Conservation (phyloP, 495 filamentous ascomycete species). For the Aspergillus nidulans region DNA sequence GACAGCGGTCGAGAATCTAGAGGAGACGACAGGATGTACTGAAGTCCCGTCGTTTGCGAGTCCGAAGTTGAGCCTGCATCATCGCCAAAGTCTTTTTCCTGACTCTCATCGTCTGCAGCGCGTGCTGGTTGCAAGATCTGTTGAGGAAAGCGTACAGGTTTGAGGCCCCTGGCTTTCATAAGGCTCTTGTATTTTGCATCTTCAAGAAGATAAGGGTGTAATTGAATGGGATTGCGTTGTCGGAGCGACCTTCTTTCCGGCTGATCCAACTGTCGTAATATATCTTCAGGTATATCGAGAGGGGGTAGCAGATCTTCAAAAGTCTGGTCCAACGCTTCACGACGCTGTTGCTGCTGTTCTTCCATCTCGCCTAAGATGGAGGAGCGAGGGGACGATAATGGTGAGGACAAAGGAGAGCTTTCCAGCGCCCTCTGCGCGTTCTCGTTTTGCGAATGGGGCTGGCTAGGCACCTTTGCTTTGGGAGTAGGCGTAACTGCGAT, state of each 20-base stretch:
- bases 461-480: not conserved
- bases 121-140: slow-evolving; percentile 10
- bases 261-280: slow-evolving; percentile 28
- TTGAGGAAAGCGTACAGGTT: slow-evolving; percentile 52
- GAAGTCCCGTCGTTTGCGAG: slow-evolving; percentile 23
- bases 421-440: slow-evolving; percentile 18
- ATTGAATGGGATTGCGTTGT: slow-evolving; percentile 68
- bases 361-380: slow-evolving; percentile 2
- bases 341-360: not conserved
- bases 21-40: slow-evolving; percentile 20
- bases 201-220: slow-evolving; percentile 69
- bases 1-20: slow-evolving; percentile 5
- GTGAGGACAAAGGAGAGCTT: slow-evolving; percentile 44
- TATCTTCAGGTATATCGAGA: slow-evolving; percentile 29
- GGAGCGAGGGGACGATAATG: slow-evolving; percentile 28
- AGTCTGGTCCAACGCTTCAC: slow-evolving; percentile 3
- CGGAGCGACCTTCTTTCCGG: slow-evolving; percentile 48
- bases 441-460: not conserved
- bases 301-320: slow-evolving; percentile 20
- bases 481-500: not conserved
- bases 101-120: slow-evolving; percentile 45
- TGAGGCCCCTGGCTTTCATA: slow-evolving; percentile 58
- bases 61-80: slow-evolving; percentile 29
- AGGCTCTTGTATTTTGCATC: slow-evolving; percentile 58
- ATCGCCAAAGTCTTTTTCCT: slow-evolving; percentile 35